Conservation (phyloP, 169 alveolate species). For the Plasmodium yoelii region DNA sequence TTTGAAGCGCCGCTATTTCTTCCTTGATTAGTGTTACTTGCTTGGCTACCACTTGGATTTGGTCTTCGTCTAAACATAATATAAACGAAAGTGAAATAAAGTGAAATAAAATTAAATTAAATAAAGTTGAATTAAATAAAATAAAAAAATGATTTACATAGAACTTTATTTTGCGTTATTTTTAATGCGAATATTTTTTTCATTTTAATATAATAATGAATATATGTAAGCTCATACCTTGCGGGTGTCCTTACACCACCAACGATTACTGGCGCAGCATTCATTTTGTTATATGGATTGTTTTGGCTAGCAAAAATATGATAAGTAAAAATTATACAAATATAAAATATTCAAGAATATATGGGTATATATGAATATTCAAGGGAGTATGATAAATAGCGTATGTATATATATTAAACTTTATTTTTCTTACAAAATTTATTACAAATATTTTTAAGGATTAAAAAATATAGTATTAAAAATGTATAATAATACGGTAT, state of each 20-base stretch:
- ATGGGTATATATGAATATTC: slow-evolving; percentile 4
- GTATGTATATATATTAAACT: too few relatives aligned
- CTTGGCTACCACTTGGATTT: slow-evolving; percentile 6
- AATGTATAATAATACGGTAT: too few relatives aligned
- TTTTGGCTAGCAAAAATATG: background rate
- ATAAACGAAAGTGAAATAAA: background rate
- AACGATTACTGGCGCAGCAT: slow-evolving; percentile 42
- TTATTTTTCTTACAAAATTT: too few relatives aligned
- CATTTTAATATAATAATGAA: too few relatives aligned
- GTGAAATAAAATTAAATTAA: background rate
- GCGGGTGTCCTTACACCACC: slow-evolving; percentile 73
- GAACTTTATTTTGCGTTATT: too few relatives aligned
- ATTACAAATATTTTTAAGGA: too few relatives aligned
- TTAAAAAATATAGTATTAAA: too few relatives aligned
- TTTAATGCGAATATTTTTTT: too few relatives aligned
- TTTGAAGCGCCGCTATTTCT: slow-evolving; percentile 47
- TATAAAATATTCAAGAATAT: background rate
- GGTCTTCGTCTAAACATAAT: slow-evolving; percentile 53
- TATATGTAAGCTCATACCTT: slow-evolving; percentile 11
- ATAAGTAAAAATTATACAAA: background rate
- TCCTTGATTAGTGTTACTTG: slow-evolving; percentile 32
- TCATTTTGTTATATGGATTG: slow-evolving; percentile 24
- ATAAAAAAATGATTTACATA: background rate
- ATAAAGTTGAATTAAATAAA: background rate
- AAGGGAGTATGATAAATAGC: too few relatives aligned